Conservation (phyloP, 768 basidiomycete genomes). For the Mycena vulgaris region DNA sequence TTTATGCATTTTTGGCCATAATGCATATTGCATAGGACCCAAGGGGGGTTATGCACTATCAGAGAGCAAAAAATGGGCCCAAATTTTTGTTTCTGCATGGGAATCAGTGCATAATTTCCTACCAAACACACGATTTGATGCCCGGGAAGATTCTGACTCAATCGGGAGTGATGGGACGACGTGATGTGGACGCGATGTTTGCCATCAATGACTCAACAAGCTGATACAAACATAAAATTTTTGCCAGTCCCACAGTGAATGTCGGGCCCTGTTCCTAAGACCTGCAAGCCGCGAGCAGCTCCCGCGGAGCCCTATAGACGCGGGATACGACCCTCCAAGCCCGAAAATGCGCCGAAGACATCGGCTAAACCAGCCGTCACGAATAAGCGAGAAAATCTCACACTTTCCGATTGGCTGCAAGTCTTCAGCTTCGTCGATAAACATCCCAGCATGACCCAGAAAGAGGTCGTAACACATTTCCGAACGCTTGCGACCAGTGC, state of each 20-base stretch:
- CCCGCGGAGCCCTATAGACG: too few species aligned
- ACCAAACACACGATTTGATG: neutral
- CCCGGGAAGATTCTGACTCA: neutral
- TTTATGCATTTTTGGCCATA: neutral
- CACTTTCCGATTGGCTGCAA: conserved; percentile 43
- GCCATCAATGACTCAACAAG: neutral
- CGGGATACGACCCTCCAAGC: neutral
- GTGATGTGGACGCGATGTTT: neutral
- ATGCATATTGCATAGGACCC: neutral
- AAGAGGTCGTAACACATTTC: conserved; percentile 26
- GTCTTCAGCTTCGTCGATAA: conserved; percentile 42
- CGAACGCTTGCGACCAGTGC: conserved; percentile 29
- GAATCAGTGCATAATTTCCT: neutral
- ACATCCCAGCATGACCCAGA: conserved; percentile 41
- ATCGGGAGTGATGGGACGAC: neutral
- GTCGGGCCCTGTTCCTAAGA: too few species aligned
- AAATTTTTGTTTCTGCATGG: neutral
- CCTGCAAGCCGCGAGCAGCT: too few species aligned
- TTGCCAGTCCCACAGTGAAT: neutral
- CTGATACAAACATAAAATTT: neutral
- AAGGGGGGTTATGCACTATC: neutral
- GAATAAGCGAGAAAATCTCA: conserved; percentile 32
- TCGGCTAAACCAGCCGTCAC: conserved; percentile 24
- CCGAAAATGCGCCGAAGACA: conserved; percentile 24
- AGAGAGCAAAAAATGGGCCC: neutral